These are phyloP conservation scores for Akanthomyces uredinophilus DNA, from an alignment of 2,329 filamentous ascomycete species.

Conservation along the genomic window DNA sequence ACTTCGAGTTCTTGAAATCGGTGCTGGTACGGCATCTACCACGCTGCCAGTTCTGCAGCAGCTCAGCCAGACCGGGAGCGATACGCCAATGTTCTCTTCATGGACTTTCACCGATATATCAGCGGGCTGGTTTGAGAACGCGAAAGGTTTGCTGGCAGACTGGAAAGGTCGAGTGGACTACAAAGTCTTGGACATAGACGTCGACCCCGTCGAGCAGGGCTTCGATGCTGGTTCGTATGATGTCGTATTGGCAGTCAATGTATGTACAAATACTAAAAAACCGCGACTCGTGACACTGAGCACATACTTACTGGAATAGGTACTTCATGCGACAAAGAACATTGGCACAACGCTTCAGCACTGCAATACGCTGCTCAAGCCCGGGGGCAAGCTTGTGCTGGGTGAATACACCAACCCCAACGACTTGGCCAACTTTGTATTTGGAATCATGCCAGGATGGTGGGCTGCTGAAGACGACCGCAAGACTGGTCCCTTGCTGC, in stretches of 20 bases:
- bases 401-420: neutral
- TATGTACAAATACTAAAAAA: conserved; percentile 1
- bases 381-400: neutral
- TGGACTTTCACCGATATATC: conserved; percentile 27
- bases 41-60: neutral
- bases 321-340: neutral
- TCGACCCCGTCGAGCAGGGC: conserved; percentile 24
- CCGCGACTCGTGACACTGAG: no score
- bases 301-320: neutral
- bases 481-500: neutral
- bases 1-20: neutral
- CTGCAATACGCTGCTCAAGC: neutral
- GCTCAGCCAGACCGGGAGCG: neutral
- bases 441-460: neutral
- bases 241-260: conserved; percentile 27
- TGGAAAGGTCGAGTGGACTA: conserved; percentile 21
- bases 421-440: neutral
- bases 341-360: neutral
- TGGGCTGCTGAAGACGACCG: neutral
- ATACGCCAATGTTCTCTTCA: neutral
- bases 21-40: neutral
- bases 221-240: conserved; percentile 25
- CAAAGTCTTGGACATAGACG: conserved; percentile 28
- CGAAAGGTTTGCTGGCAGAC: conserved; percentile 19
- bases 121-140: conserved; percentile 24